A percentile compares a stretch with the other conserved stretches of the same genome.
Conservation (phyloP, 2,329 filamentous ascomycete genomes). For the Xylariaceae sp. region DNA sequence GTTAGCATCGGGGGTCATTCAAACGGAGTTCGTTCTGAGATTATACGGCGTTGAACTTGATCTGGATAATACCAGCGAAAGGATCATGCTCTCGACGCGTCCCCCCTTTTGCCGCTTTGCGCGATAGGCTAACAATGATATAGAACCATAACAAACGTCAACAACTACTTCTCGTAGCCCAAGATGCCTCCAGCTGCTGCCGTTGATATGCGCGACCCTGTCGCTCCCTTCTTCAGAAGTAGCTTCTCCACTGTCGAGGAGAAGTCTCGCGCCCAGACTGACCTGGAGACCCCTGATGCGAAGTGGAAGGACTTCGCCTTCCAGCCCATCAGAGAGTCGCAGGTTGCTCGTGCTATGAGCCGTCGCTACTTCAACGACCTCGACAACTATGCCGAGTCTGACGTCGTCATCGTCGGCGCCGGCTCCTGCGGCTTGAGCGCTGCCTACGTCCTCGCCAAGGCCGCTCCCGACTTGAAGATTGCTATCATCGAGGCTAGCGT, state of each 20-base stretch:
- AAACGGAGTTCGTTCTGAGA: slow-evolving; percentile 56
- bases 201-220: slow-evolving; percentile 52
- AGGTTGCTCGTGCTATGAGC: slow-evolving; percentile 91
- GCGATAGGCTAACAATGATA: slow-evolving; percentile 33
- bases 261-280: slow-evolving; percentile 40
- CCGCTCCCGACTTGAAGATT: slow-evolving; percentile 85
- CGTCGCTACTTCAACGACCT: slow-evolving; percentile 88
- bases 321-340: slow-evolving; percentile 80
- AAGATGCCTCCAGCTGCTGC: slow-evolving; percentile 77
- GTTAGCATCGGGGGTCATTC: slow-evolving; percentile 7
- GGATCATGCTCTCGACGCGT: slow-evolving; percentile 76
- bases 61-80: slow-evolving; percentile 99
- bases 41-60: slow-evolving; percentile 92
- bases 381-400: slow-evolving; percentile 82
- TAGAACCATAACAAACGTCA: slow-evolving; percentile 23
- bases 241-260: slow-evolving; percentile 36
- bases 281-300: slow-evolving; percentile 60
- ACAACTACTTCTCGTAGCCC: slow-evolving; percentile 23
- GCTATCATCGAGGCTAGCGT: slow-evolving; percentile 86
- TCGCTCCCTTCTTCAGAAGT: slow-evolving; percentile 45
- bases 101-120: slow-evolving; percentile 34
- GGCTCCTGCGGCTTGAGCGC: slow-evolving; percentile 82
- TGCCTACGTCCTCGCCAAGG: slow-evolving; percentile 76
- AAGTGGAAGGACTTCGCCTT: slow-evolving; percentile 82
- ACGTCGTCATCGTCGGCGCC: slow-evolving; percentile 89